phyloP scores from a whole-genome alignment of 441 rosid species.

The Brassica hybrid region DNA sequence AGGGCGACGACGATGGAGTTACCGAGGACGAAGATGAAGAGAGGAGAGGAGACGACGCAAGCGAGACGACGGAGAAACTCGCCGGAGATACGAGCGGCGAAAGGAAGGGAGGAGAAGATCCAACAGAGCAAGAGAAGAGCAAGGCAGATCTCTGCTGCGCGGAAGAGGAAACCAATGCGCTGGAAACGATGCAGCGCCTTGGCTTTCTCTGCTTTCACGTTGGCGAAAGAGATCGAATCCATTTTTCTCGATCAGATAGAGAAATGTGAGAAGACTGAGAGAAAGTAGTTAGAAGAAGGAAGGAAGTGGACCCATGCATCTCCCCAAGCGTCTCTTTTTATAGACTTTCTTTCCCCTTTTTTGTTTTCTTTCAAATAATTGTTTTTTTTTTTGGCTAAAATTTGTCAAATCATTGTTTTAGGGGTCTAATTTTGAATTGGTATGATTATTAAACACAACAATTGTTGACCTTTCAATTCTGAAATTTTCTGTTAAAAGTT shows the following conservation, averaged over 20 bases:
- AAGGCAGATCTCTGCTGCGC: constrained; percentile 34
- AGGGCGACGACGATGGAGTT: constrained; percentile 62
- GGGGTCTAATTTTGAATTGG: neutral
- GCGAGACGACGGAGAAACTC: constrained; percentile 50
- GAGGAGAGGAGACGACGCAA: constrained; percentile 53
- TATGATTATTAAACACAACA: neutral
- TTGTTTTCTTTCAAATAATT: neutral
- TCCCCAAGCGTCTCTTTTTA: constrained; percentile 31
- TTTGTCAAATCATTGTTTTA: too few species aligned
- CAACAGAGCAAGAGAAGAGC: constrained; percentile 52
- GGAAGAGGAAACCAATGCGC: constrained; percentile 48
- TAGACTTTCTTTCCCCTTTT: neutral
- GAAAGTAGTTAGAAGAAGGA: neutral
- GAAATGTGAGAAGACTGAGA: neutral
- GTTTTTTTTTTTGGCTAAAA: too few species aligned
- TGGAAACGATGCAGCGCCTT: constrained; percentile 37
- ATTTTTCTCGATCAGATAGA: constrained; percentile 32
- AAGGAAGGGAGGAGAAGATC: constrained; percentile 55
- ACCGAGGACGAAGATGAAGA: constrained; percentile 59
- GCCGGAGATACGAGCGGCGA: constrained; percentile 50
- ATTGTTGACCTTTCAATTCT: constrained; percentile 18
- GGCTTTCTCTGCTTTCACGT: constrained; percentile 48
- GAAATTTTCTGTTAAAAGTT: neutral
- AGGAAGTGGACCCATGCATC: constrained; percentile 28
- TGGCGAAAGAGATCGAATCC: constrained; percentile 47